These are phyloP conservation scores for Jatropha curcas DNA, from an alignment of 345 rosid species.

Conservation along the genomic window DNA sequence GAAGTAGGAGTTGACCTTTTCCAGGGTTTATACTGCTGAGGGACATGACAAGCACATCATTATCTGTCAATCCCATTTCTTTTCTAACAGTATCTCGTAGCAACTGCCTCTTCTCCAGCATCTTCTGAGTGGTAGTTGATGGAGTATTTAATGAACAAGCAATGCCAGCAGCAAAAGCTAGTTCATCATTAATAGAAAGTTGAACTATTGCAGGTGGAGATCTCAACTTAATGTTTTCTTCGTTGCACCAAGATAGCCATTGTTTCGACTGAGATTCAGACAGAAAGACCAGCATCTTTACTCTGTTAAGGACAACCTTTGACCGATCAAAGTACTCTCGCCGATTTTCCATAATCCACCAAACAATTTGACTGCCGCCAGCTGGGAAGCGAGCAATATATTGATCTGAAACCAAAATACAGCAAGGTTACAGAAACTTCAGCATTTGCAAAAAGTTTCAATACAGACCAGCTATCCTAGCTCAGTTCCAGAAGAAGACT, in stretches of 20 bases:
- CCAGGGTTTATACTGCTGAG: conserved; percentile 92
- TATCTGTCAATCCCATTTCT: conserved; percentile 75
- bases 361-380: conserved; percentile 90
- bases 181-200: conserved; percentile 86
- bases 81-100: conserved; percentile 68
- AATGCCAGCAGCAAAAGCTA: conserved; percentile 90
- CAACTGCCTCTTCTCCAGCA: conserved; percentile 57
- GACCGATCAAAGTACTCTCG: conserved; percentile 87
- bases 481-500: conserved; percentile 1
- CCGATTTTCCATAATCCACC: conserved; percentile 99
- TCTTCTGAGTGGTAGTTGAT: conserved; percentile 51
- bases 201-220: conserved; percentile 78
- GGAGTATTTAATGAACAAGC: conserved; percentile 73
- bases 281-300: conserved; percentile 77
- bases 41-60: conserved; percentile 84
- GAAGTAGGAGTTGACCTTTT: conserved; percentile 88
- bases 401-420: conserved; percentile 58
- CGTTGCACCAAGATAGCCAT: conserved; percentile 91
- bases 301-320: conserved; percentile 69
- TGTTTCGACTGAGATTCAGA: conserved; percentile 82
- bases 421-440: background rate
- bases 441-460: background rate
- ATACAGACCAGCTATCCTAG: background rate
- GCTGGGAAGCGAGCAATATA: conserved; percentile 82
- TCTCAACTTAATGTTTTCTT: conserved; percentile 78